Base-by-base conservation (phyloP, 805 yeast species). In the Maudiozyma serrabonitensis region DNA sequence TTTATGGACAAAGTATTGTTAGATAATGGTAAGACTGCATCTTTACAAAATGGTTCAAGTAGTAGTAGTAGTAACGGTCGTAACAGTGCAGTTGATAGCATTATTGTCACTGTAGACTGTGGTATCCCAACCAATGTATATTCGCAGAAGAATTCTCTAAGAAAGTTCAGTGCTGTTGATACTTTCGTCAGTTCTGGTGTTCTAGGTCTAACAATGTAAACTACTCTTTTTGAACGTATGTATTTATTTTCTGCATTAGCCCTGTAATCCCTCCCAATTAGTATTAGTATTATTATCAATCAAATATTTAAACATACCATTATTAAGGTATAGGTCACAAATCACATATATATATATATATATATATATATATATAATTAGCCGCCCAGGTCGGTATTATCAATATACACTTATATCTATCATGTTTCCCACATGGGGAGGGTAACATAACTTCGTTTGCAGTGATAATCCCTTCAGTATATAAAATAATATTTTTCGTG, bases 121-220 rank as follows among this genome's bases (percentile, higher is more conserved):
- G 93, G 93, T 12, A 71, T 82, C 12, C 93, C 95, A 2, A 61
- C 74, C 69, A 58, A 79, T 77, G 41, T 82, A 63, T 64, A 69
- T 59, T 41, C 56, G n/a, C 55, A 66, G 52, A 67, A 68, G 53
- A 67, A 67, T 1, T 70, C 72, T 13, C 54, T 76, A 39, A 70
- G 80, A 31, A 78, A 76, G 55, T 76, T 78, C 50, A 79, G 75
- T 49, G 67, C 52, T 12, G 58, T 60, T 26, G 67, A 64, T 46
- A 47, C 60, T 19, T 64, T 64, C 45, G 43, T 46, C 15, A 43
- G 41, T 13, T 18, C 41, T n/a, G 55, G 54, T 8, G 23, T 43
- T 8, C 28, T 50, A 3, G 39, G 38, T 26, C 42, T 48, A 18
- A 21, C 50, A 12, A 40, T 41, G 39, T 46, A 41, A 23, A 21